phyloP scores from a whole-genome alignment of 306 rosid genomes.

The Medicago lupulina region DNA sequence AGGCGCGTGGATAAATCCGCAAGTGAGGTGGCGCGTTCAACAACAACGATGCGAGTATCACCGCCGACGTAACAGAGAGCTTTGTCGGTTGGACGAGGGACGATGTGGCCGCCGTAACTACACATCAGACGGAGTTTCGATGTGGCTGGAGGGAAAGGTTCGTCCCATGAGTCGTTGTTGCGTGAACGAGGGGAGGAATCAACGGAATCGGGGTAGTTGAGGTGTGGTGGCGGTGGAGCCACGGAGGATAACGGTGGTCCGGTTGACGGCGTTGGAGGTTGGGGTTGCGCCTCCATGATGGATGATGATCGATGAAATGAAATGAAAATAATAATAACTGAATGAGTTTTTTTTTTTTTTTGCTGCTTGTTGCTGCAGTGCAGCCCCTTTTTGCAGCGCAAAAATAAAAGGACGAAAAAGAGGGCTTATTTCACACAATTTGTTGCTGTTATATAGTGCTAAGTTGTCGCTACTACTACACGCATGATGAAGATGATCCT shows the following conservation, averaged over 20 bases:
- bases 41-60: constrained; percentile 84
- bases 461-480: constrained; percentile 21
- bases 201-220: constrained; percentile 66
- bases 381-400: constrained; percentile 42
- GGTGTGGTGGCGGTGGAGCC: constrained; percentile 46
- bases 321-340: background rate
- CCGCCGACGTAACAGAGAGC: constrained; percentile 95
- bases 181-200: constrained; percentile 93
- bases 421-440: background rate
- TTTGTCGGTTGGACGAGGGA: constrained; percentile 96
- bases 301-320: background rate
- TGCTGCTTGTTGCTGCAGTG: constrained; percentile 17
- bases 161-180: constrained; percentile 87
- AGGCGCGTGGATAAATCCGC: constrained; percentile 76
- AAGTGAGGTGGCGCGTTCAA: constrained; percentile 73
- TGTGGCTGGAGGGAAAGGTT: constrained; percentile 60
- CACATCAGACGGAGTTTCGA: constrained; percentile 87
- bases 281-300: constrained; percentile 56
- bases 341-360: background rate
- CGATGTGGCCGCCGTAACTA: constrained; percentile 95
- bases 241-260: constrained; percentile 46
- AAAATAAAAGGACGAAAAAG: constrained; percentile 3
- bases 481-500: constrained; percentile 25
- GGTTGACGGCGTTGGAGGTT: constrained; percentile 48
- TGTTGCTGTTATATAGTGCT: constrained; percentile 46